Evolutionary conservation across 176 grass and related monocot species (phyloP), one percentile per base, ranked within the genome.

Genomic region (Dendrocalamus sinicus): DNA sequence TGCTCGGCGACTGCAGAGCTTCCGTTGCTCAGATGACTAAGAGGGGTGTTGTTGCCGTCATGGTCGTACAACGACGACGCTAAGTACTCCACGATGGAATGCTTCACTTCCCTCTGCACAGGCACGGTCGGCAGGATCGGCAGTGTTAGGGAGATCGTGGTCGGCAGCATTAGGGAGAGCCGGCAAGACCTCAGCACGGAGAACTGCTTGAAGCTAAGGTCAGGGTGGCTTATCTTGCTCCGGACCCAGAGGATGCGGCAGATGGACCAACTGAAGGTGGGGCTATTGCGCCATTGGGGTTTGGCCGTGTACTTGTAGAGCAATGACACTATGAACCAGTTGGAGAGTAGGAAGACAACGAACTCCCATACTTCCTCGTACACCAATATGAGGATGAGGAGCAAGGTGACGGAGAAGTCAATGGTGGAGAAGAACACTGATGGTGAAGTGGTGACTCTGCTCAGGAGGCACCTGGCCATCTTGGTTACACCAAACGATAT

Each of bases 281-380:
- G 12, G 14, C 32, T 63, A 0, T 22, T 2, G 12, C 17, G 43
- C 67, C 67, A 43, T 0, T 2, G 23, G 1, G 20, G 3, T 3
- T 37, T 82, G 70, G 59, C 9, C 0, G 23, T 23, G 71, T 68
- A 68, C 1, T 11, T 9, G 67, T 54, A 52, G 22, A 82, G 67
- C 32, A 85, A 4, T 0, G 71, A 85, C 47, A 85, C 83, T 13
- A 67, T 23, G 83, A 85, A 54, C 83, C 83, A 85, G 61, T 85
- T 67, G 22, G 83, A 85, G 83, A 85, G 63, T 2, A 85, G 45
- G 73, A 66, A 85, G 22, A 85, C 83, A 8, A 85, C 10, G 32
- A 85, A 51, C 9, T 85, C 83, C 83, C 72, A 75, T 1, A 69
- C 12, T 1, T 77, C 61, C 62, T 76, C 61, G 9, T 55, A 85